These are phyloP conservation scores for Aureobasidium namibiae DNA, from an alignment of 2,329 filamentous ascomycete species.

Conservation along the genomic window DNA sequence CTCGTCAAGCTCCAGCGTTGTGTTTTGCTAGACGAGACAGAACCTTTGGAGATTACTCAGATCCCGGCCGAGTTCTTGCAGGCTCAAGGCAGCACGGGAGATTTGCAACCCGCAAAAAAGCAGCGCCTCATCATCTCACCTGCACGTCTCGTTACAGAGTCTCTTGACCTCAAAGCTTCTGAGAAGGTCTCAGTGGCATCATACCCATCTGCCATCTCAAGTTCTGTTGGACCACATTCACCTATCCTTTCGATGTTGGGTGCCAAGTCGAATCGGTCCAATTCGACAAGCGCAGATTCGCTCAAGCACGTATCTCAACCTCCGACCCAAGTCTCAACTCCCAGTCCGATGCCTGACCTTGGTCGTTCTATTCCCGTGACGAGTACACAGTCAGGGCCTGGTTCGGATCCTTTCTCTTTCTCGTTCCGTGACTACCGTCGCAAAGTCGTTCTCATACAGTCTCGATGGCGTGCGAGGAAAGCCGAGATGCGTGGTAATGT, in stretches of 20 bases:
- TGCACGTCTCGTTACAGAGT: background rate
- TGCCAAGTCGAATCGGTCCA: background rate
- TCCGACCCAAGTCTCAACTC: background rate
- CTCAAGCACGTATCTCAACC: background rate
- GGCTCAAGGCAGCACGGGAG: background rate
- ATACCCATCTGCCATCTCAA: background rate
- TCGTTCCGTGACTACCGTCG: conserved; percentile 27
- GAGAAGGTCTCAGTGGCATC: conserved; percentile 2
- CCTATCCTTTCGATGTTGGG: conserved; percentile 8
- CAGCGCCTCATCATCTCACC: background rate
- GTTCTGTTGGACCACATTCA: conserved; percentile 2
- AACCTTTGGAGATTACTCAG: conserved; percentile 9
- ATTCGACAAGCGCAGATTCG: background rate
- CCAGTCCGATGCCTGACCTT: background rate
- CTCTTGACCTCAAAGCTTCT: background rate
- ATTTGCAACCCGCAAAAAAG: background rate
- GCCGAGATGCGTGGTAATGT: background rate
- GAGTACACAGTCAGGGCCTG: background rate
- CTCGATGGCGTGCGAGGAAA: conserved; percentile 24
- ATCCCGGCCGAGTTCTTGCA: conserved; percentile 5
- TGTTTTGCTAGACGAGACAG: conserved; percentile 27
- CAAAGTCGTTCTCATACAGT: conserved; percentile 26
- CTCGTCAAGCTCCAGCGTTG: conserved; percentile 27
- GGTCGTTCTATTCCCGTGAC: background rate
- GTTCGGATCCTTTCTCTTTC: background rate